A percentile compares a stretch with the other conserved stretches of the same genome.
Evolutionary conservation across 1,139 yeast species (phyloP).

Genomic region (Candida sojae): DNA sequence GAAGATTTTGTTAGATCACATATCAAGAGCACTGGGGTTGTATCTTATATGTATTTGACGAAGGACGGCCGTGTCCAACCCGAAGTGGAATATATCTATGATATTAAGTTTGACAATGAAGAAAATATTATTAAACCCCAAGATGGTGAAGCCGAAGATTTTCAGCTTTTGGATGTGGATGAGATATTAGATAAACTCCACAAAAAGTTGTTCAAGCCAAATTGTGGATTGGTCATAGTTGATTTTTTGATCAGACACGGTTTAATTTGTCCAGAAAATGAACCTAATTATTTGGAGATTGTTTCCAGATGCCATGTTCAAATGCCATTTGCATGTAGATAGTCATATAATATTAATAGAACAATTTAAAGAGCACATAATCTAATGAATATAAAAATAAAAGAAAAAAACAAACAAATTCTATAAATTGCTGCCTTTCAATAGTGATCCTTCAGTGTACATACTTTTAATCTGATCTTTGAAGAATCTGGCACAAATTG

Average conservation of each 20-base stretch:
- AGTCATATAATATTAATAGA: not conserved
- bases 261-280: conserved; percentile 56
- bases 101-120: conserved; percentile 56
- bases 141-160: conserved; percentile 85
- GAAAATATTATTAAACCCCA: conserved; percentile 64
- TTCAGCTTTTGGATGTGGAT: conserved; percentile 59
- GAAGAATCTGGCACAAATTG: conserved; percentile 37
- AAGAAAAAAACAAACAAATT: not conserved
- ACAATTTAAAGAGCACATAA: not conserved
- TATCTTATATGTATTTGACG: conserved; percentile 62
- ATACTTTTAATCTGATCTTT: not conserved
- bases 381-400: not conserved
- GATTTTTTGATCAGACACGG: conserved; percentile 90
- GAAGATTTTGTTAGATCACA: conserved; percentile 49
- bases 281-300: conserved; percentile 63
- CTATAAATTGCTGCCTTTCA: conserved; percentile 18
- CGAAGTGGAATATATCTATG: conserved; percentile 82
- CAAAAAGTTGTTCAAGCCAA: conserved; percentile 77
- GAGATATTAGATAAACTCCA: conserved; percentile 53
- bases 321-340: conserved; percentile 64
- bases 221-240: conserved; percentile 75
- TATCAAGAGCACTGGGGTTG: conserved; percentile 59
- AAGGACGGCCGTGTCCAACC: conserved; percentile 73
- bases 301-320: conserved; percentile 61
- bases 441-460: conserved; percentile 57